Evolutionary conservation across 2,329 filamentous ascomycete species (phyloP).

Genomic region (Colletotrichum liaoningense): DNA sequence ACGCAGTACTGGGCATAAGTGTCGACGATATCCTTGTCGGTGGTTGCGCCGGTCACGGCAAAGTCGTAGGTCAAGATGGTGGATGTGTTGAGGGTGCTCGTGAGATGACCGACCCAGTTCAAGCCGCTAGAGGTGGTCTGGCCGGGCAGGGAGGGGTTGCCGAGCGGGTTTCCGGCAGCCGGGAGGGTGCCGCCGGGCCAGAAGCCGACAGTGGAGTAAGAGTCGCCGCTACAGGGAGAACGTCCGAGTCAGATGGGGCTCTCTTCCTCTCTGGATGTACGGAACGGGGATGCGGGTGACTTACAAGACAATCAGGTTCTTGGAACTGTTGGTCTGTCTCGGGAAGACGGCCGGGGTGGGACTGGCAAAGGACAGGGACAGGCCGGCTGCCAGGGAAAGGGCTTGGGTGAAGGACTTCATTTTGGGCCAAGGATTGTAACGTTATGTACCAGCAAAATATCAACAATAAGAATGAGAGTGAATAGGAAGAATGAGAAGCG

Average conservation of each 20-base stretch:
- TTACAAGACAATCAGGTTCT: constrained; percentile 30
- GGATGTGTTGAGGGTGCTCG: constrained; percentile 54
- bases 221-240: constrained; percentile 59
- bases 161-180: constrained; percentile 65
- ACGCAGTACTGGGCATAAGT: constrained; percentile 63
- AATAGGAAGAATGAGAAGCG: neutral
- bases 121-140: constrained; percentile 57
- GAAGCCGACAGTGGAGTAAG: constrained; percentile 70
- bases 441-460: constrained; percentile 19
- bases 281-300: neutral
- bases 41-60: constrained; percentile 62
- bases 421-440: neutral
- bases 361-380: constrained; percentile 28
- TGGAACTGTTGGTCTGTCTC: constrained; percentile 19
- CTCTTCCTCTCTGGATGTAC: neutral
- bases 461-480: neutral
- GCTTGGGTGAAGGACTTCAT: constrained; percentile 27
- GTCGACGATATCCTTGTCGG: constrained; percentile 59
- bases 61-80: constrained; percentile 60
- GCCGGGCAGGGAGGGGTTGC: constrained; percentile 67
- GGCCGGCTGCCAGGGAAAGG: constrained; percentile 24
- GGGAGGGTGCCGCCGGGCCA: constrained; percentile 60
- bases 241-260: neutral
- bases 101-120: constrained; percentile 61
- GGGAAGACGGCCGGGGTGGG: constrained; percentile 6